phyloP scores from a whole-genome alignment of 768 basidiomycete genomes.

The Rhizopogon salebrosus region DNA sequence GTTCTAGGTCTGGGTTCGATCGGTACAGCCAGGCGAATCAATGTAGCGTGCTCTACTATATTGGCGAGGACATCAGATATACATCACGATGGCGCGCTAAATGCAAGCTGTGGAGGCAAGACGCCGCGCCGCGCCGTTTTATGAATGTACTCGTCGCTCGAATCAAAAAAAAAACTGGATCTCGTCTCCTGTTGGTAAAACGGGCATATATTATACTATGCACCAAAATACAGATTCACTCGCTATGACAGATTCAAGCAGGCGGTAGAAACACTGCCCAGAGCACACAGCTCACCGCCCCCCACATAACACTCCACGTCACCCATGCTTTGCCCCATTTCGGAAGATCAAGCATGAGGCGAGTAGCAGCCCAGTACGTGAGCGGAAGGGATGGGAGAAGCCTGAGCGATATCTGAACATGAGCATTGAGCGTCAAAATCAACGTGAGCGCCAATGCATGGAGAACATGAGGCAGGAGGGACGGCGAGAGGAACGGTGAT shows the following conservation, averaged over 20 bases:
- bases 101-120: no score
- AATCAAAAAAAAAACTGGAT: no score
- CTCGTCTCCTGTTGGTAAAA: neutral
- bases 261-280: slow-evolving; percentile 90
- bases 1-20: no score
- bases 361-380: slow-evolving; percentile 82
- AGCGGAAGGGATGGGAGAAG: slow-evolving; percentile 72
- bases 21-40: no score
- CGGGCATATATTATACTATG: no score
- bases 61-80: no score
- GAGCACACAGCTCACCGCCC: slow-evolving; percentile 57
- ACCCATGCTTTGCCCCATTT: slow-evolving; percentile 59
- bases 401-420: slow-evolving; percentile 84
- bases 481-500: slow-evolving; percentile 32
- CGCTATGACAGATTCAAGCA: slow-evolving; percentile 46
- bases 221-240: neutral
- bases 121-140: no score
- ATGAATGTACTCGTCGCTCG: no score
- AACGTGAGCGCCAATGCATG: slow-evolving; percentile 61
- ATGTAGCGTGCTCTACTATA: no score
- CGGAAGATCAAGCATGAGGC: slow-evolving; percentile 48
- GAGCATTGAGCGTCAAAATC: slow-evolving; percentile 71
- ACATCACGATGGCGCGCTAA: no score
- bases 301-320: slow-evolving; percentile 77
- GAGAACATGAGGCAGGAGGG: slow-evolving; percentile 66